Evolutionary conservation across 768 basidiomycete species (phyloP), one percentile per base, ranked within the genome.

Genomic region (Russula lepida): DNA sequence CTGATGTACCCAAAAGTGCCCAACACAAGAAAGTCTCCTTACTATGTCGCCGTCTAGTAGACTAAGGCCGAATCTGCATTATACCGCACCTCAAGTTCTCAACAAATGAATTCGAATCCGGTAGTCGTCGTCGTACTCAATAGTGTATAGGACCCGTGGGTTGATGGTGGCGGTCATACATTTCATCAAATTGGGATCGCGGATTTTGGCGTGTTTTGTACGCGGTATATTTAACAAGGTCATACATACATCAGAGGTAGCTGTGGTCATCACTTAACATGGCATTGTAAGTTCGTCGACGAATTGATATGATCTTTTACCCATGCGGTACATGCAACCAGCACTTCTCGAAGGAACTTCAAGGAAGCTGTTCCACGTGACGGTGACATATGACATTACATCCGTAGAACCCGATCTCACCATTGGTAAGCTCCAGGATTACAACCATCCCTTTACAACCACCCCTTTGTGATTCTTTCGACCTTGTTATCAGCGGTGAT

Each of bases 401-500:
- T n/a, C n/a, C n/a, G n/a, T n/a, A n/a, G n/a, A n/a, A n/a, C n/a
- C n/a, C n/a, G n/a, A n/a, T n/a, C n/a, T n/a, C n/a, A n/a, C n/a
- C n/a, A n/a, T n/a, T n/a, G n/a, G n/a, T n/a, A n/a, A n/a, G n/a
- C n/a, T n/a, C n/a, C n/a, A n/a, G n/a, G n/a, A n/a, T n/a, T n/a
- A n/a, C n/a, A n/a, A n/a, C n/a, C n/a, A n/a, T n/a, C n/a, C n/a
- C n/a, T n/a, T n/a, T n/a, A n/a, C n/a, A n/a, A n/a, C n/a, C n/a
- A n/a, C n/a, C n/a, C n/a, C n/a, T 19, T 48, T 30, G 63, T 60
- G n/a, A 54, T 64, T 35, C 50, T 57, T 11, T 62, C 55, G 4
- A 64, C 30, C 21, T 51, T 61, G 59, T 64, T 27, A 60, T 64
- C 23, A 50, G 55, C 15, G 59, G 63, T 11, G 59, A 54, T 27